Base-by-base conservation (phyloP, 2,329 filamentous ascomycete genomes). In the Aspergillus sp. region DNA sequence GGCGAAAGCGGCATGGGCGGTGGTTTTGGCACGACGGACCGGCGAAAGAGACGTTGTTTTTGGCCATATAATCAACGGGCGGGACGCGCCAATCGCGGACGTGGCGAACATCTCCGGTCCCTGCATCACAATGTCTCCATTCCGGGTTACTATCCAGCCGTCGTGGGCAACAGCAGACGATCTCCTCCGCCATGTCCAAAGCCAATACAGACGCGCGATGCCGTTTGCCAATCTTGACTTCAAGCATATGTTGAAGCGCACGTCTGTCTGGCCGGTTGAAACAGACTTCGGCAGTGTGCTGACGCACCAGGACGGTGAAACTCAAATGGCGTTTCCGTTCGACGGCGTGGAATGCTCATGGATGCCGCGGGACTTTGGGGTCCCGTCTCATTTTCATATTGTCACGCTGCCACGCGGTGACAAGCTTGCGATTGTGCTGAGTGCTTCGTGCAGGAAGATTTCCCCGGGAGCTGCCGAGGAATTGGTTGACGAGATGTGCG, bases 61-160 rank as follows among this genome's bases (percentile, higher is more conserved):
- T 44, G 62, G 59, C 4, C 57, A 60, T 33, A 64, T 57, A 1
- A 48, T 64, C 10, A 58, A 55, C 32, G 63, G 63, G 1, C 52
- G 63, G 10, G 55, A 64, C 29, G 52, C 57, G 11, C 47, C 55
- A 13, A 48, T 66, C 15, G 34, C 43, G 8, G 56, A 51, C 3
- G 53, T 66, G 14, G 51, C 56, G 20, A 47, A 55, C 15, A 60
- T 67, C 16, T 44, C 61, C 13, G 63, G 61, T 5, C 57, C 63
- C 14, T 34, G 32, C 14, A 20, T 34, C 1, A 34, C 19, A 16
- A 20, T 30, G 15, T 30, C 19, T 4, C 32, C 32, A 8, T 4
- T 34, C 10, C 32, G 32, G 6, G 15, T 34, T 20, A 34, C 6
- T 2, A 26, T 34, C 19, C 19, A 22, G 19, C 8, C 32, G 2